Base-by-base conservation (phyloP, 805 yeast genomes). In the Candida tallmaniae region DNA sequence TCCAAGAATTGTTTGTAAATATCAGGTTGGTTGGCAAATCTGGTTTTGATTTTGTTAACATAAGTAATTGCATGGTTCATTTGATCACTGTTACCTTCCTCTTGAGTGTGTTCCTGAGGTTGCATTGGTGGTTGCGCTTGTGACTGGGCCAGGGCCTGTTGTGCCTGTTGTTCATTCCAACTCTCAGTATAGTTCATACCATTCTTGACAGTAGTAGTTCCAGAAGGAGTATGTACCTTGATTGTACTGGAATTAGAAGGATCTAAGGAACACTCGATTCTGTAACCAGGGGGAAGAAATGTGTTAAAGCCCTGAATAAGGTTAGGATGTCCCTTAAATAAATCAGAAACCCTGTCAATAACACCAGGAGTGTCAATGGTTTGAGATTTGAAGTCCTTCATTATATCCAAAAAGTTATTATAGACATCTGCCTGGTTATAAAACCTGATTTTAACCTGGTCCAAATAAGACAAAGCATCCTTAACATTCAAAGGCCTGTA, bases 331-430 rank as follows among this genome's bases (percentile, higher is more conserved):
- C 97, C 97, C 43, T 89, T 76, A 58, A 93, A 93, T 36, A 93
- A 65, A 2, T 83, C 74, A 0, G 96, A 86, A 1, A 93, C 98
- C 39, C 98, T 72, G 57, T 90, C 96, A 54, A 93, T 93, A 19
- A 93, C 99, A 23, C 97, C 99, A 0, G 97, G 98, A 0, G 99
- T 93, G 58, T 93, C 97, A 50, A 93, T 89, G 41, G 79, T 78
- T 65, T 90, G 97, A 35, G 94, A 82, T 67, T 94, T 94, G 68
- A 93, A 94, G 56, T 94, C 99, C 66, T 94, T 94, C 99, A 93
- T 93, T 45, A 93, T 90, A 56, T 93, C 99, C 52, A 93, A 71
- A 52, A 94, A 93, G 58, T 85, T 88, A 60, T 93, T 93, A 69
- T 93, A 93, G 27, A 93, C 95, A 50, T 89, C 97, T 0, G 97